Conservation (phyloP, 2,329 filamentous ascomycete species). For the Alternaria brassicicola region DNA sequence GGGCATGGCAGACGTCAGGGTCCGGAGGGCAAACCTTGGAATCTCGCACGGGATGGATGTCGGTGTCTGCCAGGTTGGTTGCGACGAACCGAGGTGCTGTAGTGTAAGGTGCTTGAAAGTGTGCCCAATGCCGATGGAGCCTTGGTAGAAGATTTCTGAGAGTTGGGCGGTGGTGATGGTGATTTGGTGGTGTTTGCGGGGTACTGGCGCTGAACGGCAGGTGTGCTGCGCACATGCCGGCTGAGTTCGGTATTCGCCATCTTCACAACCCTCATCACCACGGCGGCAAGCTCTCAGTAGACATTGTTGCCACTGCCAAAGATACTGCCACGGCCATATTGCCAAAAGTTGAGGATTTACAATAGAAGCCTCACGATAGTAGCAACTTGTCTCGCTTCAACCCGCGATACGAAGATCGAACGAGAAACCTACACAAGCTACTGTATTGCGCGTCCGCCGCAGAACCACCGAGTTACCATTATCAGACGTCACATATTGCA, state of each 20-base stretch:
- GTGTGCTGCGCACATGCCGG: neutral
- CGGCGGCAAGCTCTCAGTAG: neutral
- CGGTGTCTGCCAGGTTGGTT: neutral
- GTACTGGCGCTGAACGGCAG: slow-evolving; percentile 2
- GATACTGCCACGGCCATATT: neutral
- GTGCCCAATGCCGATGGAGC: neutral
- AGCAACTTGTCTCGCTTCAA: neutral
- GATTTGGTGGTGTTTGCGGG: slow-evolving; percentile 12
- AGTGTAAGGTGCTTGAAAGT: neutral
- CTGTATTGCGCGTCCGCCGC: slow-evolving; percentile 12
- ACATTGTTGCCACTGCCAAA: slow-evolving; percentile 2
- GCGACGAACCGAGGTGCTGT: neutral
- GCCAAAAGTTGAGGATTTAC: neutral
- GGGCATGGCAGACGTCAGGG: slow-evolving; percentile 18
- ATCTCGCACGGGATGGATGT: neutral
- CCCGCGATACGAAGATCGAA: slow-evolving; percentile 1
- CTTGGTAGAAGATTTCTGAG: neutral
- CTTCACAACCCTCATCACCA: neutral
- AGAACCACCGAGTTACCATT: slow-evolving; percentile 4
- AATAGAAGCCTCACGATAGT: slow-evolving; percentile 8
- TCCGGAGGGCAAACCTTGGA: slow-evolving; percentile 1
- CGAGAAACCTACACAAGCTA: neutral
- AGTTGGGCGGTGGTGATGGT: neutral
- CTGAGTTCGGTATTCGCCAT: neutral
- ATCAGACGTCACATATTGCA: neutral